Evolutionary conservation across 129 eudicot species (phyloP).

Genomic region (Artemisia annua): DNA sequence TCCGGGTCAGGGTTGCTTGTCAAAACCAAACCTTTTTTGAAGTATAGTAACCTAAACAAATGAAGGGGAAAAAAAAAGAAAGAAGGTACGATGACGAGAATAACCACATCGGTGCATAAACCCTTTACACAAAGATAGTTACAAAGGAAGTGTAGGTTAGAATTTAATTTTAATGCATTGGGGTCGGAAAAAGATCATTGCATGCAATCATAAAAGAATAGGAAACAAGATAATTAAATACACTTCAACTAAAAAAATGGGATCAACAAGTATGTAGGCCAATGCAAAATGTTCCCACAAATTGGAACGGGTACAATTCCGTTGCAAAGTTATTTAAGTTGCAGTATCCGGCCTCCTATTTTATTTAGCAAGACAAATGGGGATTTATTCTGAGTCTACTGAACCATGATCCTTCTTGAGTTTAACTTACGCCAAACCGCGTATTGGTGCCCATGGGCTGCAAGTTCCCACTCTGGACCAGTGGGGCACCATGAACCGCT

Average conservation of each 20-base stretch:
- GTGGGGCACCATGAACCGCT: conserved; percentile 90
- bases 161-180: no score
- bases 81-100: no score
- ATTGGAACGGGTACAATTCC: background rate
- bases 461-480: conserved; percentile 77
- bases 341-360: conserved; percentile 5
- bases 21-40: no score
- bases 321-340: background rate
- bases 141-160: no score
- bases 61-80: no score
- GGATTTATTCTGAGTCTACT: conserved; percentile 12
- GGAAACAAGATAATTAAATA: no score
- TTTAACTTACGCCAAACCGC: conserved; percentile 83
- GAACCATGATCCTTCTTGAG: background rate
- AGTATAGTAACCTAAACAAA: no score
- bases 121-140: no score
- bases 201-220: no score
- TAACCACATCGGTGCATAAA: no score
- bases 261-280: background rate
- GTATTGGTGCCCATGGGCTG: conserved; percentile 75
- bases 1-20: no score
- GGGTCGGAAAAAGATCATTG: no score
- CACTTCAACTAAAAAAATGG: background rate
- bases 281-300: conserved; percentile 11
- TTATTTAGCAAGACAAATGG: conserved; percentile 2